Base-by-base conservation (phyloP, 2,329 filamentous ascomycete species). In the Cytospora paraplurivora region DNA sequence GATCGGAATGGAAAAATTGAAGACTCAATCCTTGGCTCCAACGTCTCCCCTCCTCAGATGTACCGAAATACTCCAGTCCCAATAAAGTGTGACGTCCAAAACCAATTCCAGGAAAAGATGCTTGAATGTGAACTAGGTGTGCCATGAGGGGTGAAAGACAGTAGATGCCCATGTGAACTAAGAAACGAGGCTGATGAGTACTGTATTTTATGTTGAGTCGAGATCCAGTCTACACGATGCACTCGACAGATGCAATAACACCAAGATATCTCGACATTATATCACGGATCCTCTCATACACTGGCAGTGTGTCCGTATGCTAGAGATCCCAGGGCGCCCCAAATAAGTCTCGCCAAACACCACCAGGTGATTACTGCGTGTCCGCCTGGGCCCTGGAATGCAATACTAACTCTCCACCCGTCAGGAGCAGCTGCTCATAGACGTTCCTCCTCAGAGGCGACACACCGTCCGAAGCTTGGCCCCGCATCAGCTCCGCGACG, bases 401-500 rank as follows among this genome's bases (percentile, higher is more conserved):
- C 37, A 72, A 32, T 1, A 84, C 72, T 38, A 82, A 67, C 68
- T 79, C 74, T 0, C 81, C 80, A 0, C 85, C 86, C 47, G 80
- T 76, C 60, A 74, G 78, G 51, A 88, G 69, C 47, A 87, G 71
- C 57, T 77, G 76, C 62, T 81, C 77, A 63, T 87, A 78, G n/a
- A 77, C 70, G 15, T 68, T 72, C 53, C 72, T 72, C 34, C 77
- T 76, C 64, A 74, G 71, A 1, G 76, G 67, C 1, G 79, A 72
- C 67, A 86, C 69, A 7, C 77, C 74, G 1, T 74, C 71, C 0
- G 77, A 74, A 19, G 27, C 27, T 4, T 77, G 75, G 52, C 76
- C 77, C 69, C 78, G 79, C 49, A 86, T 68, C 59, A 89, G 69
- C 72, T 87, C 82, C 1, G 80, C 80, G 4, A 86, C 78, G 62